These are phyloP conservation scores for Furcasterigmium furcatum DNA, from an alignment of 2,329 filamentous ascomycete genomes.

Conservation along the genomic window DNA sequence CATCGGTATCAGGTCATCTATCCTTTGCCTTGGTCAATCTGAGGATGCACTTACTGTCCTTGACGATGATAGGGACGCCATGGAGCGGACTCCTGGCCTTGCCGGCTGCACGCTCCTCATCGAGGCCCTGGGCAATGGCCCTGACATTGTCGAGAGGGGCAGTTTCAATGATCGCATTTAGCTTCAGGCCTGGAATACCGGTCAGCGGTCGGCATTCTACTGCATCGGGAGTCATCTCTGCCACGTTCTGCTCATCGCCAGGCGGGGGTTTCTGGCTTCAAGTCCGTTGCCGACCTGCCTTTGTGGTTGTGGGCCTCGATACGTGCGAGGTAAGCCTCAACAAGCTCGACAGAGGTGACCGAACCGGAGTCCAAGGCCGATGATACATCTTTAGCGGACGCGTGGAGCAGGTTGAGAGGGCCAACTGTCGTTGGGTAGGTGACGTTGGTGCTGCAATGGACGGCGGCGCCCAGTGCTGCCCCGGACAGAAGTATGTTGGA, in stretches of 20 bases:
- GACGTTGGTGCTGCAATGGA: not conserved
- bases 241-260: too few species aligned
- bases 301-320: not conserved
- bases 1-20: too few species aligned
- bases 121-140: conserved; percentile 22
- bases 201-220: too few species aligned
- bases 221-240: too few species aligned
- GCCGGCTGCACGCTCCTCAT: conserved; percentile 15
- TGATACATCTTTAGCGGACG: not conserved
- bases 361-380: not conserved
- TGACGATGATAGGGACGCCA: conserved; percentile 63
- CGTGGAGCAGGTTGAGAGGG: not conserved
- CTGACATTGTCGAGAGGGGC: not conserved
- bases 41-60: conserved; percentile 64
- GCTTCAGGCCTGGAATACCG: too few species aligned
- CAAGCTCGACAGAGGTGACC: not conserved
- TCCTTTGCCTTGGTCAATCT: too few species aligned
- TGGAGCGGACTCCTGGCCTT: conserved; percentile 45
- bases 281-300: too few species aligned
- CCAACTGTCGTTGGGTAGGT: not conserved
- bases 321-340: not conserved
- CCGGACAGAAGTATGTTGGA: too few species aligned
- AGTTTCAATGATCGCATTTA: not conserved
- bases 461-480: too few species aligned
- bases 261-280: too few species aligned